Conservation (phyloP, 2,329 filamentous ascomycete genomes). For the Talaromyces sp. region DNA sequence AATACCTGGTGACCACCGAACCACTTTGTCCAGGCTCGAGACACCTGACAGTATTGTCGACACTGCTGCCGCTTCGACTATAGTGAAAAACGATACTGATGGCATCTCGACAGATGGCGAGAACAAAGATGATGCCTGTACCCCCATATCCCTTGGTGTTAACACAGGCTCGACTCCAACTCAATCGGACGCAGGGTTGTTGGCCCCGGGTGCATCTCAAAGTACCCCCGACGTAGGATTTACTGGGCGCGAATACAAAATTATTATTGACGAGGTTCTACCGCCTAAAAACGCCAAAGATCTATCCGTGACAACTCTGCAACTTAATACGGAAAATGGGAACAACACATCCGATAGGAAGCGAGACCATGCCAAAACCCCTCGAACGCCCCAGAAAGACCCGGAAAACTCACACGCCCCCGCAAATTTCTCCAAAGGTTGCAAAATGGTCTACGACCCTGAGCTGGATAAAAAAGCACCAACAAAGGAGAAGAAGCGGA, state of each 20-base stretch:
- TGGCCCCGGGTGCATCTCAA: background rate
- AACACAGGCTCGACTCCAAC: background rate
- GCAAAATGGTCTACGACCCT: slow-evolving; percentile 60
- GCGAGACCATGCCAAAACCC: background rate
- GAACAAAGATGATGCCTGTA: background rate
- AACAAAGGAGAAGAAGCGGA: slow-evolving; percentile 53
- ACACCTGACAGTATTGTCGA: slow-evolving; percentile 23
- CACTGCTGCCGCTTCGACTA: slow-evolving; percentile 10
- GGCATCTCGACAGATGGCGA: background rate
- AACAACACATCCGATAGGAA: background rate
- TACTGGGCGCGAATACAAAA: background rate
- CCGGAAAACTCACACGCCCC: background rate
- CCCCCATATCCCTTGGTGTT: slow-evolving; percentile 11
- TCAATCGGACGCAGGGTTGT: background rate
- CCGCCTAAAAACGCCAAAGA: background rate
- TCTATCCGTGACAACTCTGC: background rate
- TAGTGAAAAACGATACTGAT: background rate
- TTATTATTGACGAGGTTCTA: background rate
- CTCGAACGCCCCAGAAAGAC: background rate
- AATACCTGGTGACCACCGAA: slow-evolving; percentile 44
- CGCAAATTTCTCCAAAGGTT: slow-evolving; percentile 42
- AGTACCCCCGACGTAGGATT: background rate
- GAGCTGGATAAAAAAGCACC: slow-evolving; percentile 55
- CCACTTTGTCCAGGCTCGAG: slow-evolving; percentile 53
- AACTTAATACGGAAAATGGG: background rate